Conservation (phyloP, 768 basidiomycete genomes). For the Hydnum rufescens region DNA sequence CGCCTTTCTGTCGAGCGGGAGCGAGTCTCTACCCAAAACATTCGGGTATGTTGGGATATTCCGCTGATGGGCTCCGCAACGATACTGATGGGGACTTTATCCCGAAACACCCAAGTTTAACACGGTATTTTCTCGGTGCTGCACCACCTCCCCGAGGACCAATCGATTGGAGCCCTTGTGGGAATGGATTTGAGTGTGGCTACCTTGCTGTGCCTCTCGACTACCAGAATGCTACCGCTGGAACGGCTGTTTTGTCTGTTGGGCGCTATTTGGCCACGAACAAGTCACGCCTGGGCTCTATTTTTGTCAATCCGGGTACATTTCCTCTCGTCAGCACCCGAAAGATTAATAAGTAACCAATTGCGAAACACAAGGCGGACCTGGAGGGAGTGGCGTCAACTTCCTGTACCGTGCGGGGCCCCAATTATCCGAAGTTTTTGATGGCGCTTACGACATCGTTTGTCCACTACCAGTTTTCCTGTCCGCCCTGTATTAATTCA, state of each 20-base stretch:
- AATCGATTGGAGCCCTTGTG: conserved; percentile 12
- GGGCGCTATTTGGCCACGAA: conserved; percentile 17
- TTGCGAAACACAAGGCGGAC: conserved; percentile 4
- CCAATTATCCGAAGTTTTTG: conserved; percentile 11
- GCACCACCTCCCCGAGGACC: background rate
- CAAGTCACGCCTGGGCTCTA: conserved; percentile 14
- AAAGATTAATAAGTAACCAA: too few species aligned
- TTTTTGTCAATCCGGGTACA: conserved; percentile 19
- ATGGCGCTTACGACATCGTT: conserved; percentile 14
- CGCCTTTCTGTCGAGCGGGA: too few species aligned
- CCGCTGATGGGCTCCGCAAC: too few species aligned
- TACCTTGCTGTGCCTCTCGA: conserved; percentile 17
- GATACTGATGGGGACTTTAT: too few species aligned
- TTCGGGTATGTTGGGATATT: too few species aligned
- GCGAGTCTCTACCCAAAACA: too few species aligned
- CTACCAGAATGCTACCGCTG: conserved; percentile 16
- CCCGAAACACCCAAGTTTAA: too few species aligned
- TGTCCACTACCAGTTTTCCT: conserved; percentile 1
- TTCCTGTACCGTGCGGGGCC: conserved; percentile 13
- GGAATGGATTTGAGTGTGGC: conserved; percentile 13
- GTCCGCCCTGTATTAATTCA: background rate
- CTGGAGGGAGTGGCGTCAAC: conserved; percentile 13
- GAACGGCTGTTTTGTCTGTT: conserved; percentile 17
- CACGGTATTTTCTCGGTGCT: too few species aligned
- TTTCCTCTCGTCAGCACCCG: background rate